Conservation (phyloP, 106 monocot genomes). For the Triglochin maritima region DNA sequence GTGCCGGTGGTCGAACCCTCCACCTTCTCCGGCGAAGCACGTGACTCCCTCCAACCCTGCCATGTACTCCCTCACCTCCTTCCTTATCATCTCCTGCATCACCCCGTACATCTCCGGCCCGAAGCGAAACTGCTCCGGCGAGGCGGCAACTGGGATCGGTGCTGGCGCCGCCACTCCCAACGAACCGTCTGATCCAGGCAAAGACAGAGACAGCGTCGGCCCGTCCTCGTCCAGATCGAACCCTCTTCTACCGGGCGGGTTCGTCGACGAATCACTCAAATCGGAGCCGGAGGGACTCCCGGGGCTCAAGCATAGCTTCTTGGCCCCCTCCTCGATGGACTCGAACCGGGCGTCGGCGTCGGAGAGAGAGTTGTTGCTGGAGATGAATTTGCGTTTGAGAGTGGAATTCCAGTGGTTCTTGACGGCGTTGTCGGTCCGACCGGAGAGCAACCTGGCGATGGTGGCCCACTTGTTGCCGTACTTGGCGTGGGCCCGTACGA, state of each 20-base stretch:
- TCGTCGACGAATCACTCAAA: conserved; percentile 14
- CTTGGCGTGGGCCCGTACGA: conserved; percentile 15
- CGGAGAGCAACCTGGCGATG: conserved; percentile 24
- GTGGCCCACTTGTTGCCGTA: conserved; percentile 33
- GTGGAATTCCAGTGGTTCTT: conserved; percentile 32
- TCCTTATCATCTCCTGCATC: conserved; percentile 28
- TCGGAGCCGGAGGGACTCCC: conserved; percentile 21
- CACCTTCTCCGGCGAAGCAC: no score
- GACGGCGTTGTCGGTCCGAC: conserved; percentile 30
- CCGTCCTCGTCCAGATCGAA: conserved; percentile 11
- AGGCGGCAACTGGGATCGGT: not conserved
- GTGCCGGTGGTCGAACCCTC: no score
- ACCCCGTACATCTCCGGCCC: conserved; percentile 10
- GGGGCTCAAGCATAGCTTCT: conserved; percentile 9
- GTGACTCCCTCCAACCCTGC: not conserved
- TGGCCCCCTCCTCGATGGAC: conserved; percentile 1
- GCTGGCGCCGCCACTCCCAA: not conserved
- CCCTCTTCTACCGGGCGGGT: not conserved
- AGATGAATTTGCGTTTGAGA: conserved; percentile 19
- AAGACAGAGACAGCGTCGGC: conserved; percentile 35
- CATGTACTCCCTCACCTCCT: conserved; percentile 28
- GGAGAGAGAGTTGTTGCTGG: not conserved
- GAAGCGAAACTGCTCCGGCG: conserved; percentile 1
- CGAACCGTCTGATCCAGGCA: conserved; percentile 14
- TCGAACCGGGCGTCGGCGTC: not conserved